Base-by-base conservation (phyloP, 768 basidiomycete genomes). In the Naganishia randhawae region DNA sequence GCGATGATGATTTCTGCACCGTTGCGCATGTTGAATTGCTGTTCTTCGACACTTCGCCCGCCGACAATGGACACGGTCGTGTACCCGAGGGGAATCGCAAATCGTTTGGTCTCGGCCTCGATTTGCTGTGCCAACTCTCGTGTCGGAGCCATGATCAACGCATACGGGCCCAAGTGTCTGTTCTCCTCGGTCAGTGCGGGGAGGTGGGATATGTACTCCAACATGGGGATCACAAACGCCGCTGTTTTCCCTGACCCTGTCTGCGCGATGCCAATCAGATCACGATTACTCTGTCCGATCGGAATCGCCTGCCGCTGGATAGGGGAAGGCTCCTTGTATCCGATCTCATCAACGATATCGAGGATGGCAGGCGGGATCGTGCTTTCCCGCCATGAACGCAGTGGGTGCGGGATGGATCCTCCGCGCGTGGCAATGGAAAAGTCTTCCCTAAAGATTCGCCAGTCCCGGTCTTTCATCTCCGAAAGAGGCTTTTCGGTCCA, bases 191-290 rank as follows among this genome's bases (percentile, higher is more conserved):
- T 87, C 70, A 99, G 87, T 2, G 85, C 85, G 33, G 94, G 89
- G 62, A 98, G 83, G 63, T 86, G 85, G 22, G 88, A 87, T 73
- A 99, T 99, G 81, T 97, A 99, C 37, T 90, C 84, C 57, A 97
- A 84, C 94, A 98, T 97, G 39, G 95, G 95, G 63, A 98, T 95
- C 69, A 97, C 94, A 78, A 98, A 98, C 3, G 94, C 92, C 39
- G 95, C 95, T 29, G 95, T 98, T 84, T 98, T 98, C 78, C 95
- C 95, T 75, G 95, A 97, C 84, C 94, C 95, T 51, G 96, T 99
- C 81, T 99, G 95, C 67, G 96, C 96, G 69, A 99, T 94, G 73
- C 96, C 96, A 76, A 99, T 97, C 71, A 98, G 87, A 80, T 99
- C 96, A 61, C 96, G 86, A 75, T 94, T 93, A 77, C 94, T 91